Percentiles rank a stretch among this genome's conserved stretches.
These are phyloP conservation scores for Rachicladosporium sp. DNA, from an alignment of 2,329 filamentous ascomycete genomes.

Conservation along the genomic window DNA sequence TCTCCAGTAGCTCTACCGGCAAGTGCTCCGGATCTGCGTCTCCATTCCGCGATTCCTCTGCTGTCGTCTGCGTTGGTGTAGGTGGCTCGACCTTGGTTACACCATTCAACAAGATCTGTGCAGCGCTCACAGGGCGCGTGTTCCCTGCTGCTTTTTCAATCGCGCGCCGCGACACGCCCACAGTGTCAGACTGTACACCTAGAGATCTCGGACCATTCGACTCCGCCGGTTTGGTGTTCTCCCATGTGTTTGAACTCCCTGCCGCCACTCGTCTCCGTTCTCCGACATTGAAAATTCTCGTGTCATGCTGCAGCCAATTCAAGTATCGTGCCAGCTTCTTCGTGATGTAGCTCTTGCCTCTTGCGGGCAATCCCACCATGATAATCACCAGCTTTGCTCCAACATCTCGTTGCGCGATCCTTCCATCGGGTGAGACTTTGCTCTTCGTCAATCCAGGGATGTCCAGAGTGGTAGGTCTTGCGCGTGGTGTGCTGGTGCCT, in stretches of 20 bases:
- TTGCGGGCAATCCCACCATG: conserved; percentile 91
- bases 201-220: conserved; percentile 7
- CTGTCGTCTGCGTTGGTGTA: conserved; percentile 11
- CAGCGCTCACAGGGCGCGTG: conserved; percentile 27
- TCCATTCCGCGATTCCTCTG: conserved; percentile 15
- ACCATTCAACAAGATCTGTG: conserved; percentile 48
- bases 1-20: conserved; percentile 15
- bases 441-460: conserved; percentile 95
- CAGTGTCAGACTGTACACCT: conserved; percentile 11
- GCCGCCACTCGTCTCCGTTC: conserved; percentile 75
- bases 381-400: conserved; percentile 94
- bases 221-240: conserved; percentile 15
- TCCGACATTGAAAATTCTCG: conserved; percentile 93
- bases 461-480: conserved; percentile 88
- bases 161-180: neutral
- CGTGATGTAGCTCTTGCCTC: conserved; percentile 97
- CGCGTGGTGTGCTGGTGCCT: conserved; percentile 56
- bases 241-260: conserved; percentile 34
- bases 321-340: conserved; percentile 94
- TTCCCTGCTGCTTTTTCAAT: conserved; percentile 3
- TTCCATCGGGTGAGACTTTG: conserved; percentile 86
- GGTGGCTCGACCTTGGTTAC: conserved; percentile 30
- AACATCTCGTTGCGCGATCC: conserved; percentile 86
- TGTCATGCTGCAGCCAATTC: conserved; percentile 95
- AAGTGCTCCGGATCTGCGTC: conserved; percentile 19